Evolutionary conservation across 306 rosid genomes (phyloP).

Genomic region (Cicer pinnatifidum): DNA sequence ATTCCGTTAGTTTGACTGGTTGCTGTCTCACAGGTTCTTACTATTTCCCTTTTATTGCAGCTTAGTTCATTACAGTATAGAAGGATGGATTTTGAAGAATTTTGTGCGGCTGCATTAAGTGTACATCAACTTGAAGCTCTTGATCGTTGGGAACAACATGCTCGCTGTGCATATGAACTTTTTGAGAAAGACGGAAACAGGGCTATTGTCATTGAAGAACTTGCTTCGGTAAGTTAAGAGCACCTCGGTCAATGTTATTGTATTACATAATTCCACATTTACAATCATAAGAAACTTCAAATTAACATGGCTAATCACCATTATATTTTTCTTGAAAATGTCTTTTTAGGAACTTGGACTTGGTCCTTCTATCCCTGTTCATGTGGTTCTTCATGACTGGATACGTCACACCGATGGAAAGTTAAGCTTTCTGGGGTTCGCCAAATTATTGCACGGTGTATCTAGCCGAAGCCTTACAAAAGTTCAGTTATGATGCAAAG

Average conservation of each 20-base stretch:
- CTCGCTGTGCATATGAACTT: slow-evolving; percentile 93
- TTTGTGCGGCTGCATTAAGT: slow-evolving; percentile 89
- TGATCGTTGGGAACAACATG: slow-evolving; percentile 95
- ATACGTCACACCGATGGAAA: slow-evolving; percentile 97
- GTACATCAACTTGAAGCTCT: slow-evolving; percentile 99
- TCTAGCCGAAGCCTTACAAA: slow-evolving; percentile 78
- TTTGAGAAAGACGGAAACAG: slow-evolving; percentile 94
- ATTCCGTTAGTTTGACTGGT: slow-evolving; percentile 31
- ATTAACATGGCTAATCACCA: slow-evolving; percentile 17
- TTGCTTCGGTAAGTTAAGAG: slow-evolving; percentile 78
- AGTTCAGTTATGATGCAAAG: slow-evolving; percentile 56
- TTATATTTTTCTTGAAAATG: slow-evolving; percentile 20
- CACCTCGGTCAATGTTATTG: background rate
- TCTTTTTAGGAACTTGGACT: slow-evolving; percentile 88
- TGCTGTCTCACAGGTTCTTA: slow-evolving; percentile 37
- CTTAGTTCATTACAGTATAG: slow-evolving; percentile 88
- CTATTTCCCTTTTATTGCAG: slow-evolving; percentile 58
- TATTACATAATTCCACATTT: background rate
- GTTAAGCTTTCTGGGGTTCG: slow-evolving; percentile 94
- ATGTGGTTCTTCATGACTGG: slow-evolving; percentile 95
- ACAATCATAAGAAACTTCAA: background rate
- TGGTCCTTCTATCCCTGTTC: slow-evolving; percentile 96
- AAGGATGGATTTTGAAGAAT: slow-evolving; percentile 99
- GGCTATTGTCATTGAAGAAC: slow-evolving; percentile 94
- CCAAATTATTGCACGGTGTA: slow-evolving; percentile 84